Conservation (phyloP, 2,329 filamentous ascomycete genomes). For the Colletotrichum higginsianum region DNA sequence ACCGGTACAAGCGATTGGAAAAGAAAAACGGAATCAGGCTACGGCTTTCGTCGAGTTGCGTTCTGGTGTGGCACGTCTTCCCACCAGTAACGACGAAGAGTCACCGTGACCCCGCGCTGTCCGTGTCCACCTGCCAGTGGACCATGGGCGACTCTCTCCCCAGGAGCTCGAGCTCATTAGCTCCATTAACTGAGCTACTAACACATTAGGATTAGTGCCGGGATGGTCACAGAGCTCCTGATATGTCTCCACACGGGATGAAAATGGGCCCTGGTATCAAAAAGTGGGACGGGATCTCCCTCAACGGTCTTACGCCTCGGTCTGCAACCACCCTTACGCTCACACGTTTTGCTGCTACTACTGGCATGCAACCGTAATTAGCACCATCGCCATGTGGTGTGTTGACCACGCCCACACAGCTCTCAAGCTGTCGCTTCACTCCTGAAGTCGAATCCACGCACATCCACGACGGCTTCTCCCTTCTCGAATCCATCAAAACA, state of each 20-base stretch:
- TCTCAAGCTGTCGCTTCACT: constrained; percentile 4
- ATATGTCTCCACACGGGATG: constrained; percentile 20
- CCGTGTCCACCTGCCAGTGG: constrained; percentile 31
- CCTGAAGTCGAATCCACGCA: neutral
- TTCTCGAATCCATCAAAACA: neutral
- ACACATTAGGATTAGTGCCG: constrained; percentile 23
- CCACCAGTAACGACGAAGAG: constrained; percentile 26
- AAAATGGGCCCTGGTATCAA: constrained; percentile 21
- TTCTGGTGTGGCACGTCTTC: constrained; percentile 19
- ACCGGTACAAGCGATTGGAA: constrained; percentile 30
- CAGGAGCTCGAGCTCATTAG: constrained; percentile 29
- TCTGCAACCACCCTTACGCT: constrained; percentile 1
- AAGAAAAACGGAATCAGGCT: constrained; percentile 28
- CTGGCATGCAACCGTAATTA: constrained; percentile 21
- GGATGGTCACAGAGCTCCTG: constrained; percentile 8
- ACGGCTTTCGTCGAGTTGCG: constrained; percentile 13
- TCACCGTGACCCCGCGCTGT: constrained; percentile 16
- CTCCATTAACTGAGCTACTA: constrained; percentile 27
- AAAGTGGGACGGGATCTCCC: constrained; percentile 5
- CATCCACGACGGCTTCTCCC: neutral
- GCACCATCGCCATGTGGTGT: neutral
- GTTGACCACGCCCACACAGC: constrained; percentile 4
- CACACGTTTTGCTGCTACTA: constrained; percentile 7
- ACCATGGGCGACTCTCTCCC: constrained; percentile 11
- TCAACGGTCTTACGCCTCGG: constrained; percentile 14